These are phyloP conservation scores for Trypanosoma vivax DNA, from an alignment of 208 protist species.

Conservation along the genomic window DNA sequence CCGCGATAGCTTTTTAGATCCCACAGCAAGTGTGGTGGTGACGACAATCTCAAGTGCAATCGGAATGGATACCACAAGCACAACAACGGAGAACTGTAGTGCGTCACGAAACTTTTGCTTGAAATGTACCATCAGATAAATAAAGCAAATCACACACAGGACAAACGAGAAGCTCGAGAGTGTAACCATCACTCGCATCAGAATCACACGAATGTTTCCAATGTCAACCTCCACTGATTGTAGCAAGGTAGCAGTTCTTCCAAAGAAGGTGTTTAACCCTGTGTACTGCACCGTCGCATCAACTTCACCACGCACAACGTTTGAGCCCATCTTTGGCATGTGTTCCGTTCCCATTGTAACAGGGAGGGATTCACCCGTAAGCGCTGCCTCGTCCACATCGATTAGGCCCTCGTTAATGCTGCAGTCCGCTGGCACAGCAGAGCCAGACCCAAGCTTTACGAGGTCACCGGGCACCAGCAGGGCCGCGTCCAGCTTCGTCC, in stretches of 20 bases:
- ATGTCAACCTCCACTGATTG: conserved; percentile 73
- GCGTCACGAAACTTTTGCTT: conserved; percentile 51
- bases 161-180: conserved; percentile 52
- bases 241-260: conserved; percentile 88
- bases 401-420: conserved; percentile 79
- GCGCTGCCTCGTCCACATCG: conserved; percentile 91
- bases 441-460: conserved; percentile 85
- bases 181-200: conserved; percentile 58
- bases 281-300: conserved; percentile 82
- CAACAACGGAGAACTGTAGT: conserved; percentile 73
- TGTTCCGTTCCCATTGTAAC: conserved; percentile 83
- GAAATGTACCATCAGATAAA: conserved; percentile 68
- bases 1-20: conserved; percentile 87
- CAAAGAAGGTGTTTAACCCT: conserved; percentile 91
- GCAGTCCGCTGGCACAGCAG: conserved; percentile 90
- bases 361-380: conserved; percentile 95
- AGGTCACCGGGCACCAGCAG: conserved; percentile 92
- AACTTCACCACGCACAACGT: conserved; percentile 72
- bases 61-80: conserved; percentile 93
- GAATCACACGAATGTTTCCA: conserved; percentile 55
- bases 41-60: conserved; percentile 81
- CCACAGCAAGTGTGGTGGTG: conserved; percentile 86
- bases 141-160: conserved; percentile 73
- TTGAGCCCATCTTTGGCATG: conserved; percentile 90
- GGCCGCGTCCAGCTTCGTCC: conserved; percentile 71